phyloP scores from a whole-genome alignment of 164 flowering plant species.

The Umbellularia californica region DNA sequence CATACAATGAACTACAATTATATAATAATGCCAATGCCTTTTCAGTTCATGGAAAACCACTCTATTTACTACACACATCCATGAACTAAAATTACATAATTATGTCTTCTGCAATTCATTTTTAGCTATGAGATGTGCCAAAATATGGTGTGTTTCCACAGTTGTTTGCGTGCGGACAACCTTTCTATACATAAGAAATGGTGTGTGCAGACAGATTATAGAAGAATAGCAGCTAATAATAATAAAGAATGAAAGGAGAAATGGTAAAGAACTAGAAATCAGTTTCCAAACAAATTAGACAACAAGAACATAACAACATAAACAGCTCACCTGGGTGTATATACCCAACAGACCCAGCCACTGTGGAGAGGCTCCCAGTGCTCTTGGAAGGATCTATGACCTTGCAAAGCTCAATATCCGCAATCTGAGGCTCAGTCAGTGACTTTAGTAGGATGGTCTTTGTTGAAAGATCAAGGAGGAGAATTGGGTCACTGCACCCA shows the following conservation, averaged over 20 bases:
- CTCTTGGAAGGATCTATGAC: slow-evolving; percentile 76
- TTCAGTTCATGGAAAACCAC: too few species aligned
- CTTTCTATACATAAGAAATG: too few species aligned
- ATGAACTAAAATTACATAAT: too few species aligned
- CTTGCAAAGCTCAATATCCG: slow-evolving; percentile 68
- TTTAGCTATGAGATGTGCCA: too few species aligned
- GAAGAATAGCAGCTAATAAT: neutral
- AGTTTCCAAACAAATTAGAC: too few species aligned
- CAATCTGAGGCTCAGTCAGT: slow-evolving; percentile 59
- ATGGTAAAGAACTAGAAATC: neutral
- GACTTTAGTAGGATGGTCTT: slow-evolving; percentile 57
- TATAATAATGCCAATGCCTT: too few species aligned
- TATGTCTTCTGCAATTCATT: too few species aligned
- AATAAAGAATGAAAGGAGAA: neutral
- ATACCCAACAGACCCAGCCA: slow-evolving; percentile 79
- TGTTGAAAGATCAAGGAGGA: slow-evolving; percentile 66
- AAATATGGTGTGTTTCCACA: too few species aligned
- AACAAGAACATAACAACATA: neutral
- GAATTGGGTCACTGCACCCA: slow-evolving; percentile 50
- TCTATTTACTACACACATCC: too few species aligned
- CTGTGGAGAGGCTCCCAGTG: slow-evolving; percentile 57
- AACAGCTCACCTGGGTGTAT: slow-evolving; percentile 64
- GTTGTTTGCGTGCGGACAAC: too few species aligned
- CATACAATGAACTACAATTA: too few species aligned
- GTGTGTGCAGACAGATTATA: neutral